Base-by-base conservation (phyloP, 768 basidiomycete species). In the Lactarius trivialis region DNA sequence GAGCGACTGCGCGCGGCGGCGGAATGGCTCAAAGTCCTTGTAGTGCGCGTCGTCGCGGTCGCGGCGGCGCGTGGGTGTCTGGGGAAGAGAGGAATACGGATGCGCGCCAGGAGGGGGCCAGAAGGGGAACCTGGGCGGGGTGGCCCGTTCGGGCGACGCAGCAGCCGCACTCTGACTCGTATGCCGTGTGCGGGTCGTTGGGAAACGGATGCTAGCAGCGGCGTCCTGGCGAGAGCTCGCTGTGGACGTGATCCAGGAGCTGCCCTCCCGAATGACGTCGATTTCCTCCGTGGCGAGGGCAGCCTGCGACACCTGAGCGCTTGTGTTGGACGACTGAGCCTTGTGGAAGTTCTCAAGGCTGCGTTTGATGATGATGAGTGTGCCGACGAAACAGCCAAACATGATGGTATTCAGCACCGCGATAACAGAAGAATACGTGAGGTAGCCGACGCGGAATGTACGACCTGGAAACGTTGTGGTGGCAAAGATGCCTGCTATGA, bases 221-320 rank as follows among this genome's bases (percentile, higher is more conserved):
- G 28, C 19, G 34, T 81, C 79, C 60, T 75, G 81, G 49, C 81
- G 79, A 19, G 77, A 77, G 65, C 77, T 77, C 6, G 82, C 76
- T 48, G 81, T 79, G 53, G 88, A 89, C 0, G 89, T 88, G 63
- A 91, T 82, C 88, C 89, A 90, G n/a, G 88, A 89, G 54, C 82
- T 83, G 55, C 88, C 87, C 66, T 90, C 88, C 24, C 84, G 83
- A 56, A 90, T 77, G 21, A 77, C 86, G 63, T 89, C 85, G 54
- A 90, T 77, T 56, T 91, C 88, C 67, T 88, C 86, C 0, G 85
- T 85, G 19, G 79, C 79, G 68, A 89, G 87, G 0, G 86, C 86
- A 0, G 82, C 82, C 32, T 85, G 75, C 19, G 81, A 78, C 65
- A 81, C 80, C 68, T 82, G 79, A 61, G 82, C 82, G 33, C 78